These are phyloP conservation scores for Myxozyma monticola DNA, from an alignment of 805 yeast species.

Conservation along the genomic window DNA sequence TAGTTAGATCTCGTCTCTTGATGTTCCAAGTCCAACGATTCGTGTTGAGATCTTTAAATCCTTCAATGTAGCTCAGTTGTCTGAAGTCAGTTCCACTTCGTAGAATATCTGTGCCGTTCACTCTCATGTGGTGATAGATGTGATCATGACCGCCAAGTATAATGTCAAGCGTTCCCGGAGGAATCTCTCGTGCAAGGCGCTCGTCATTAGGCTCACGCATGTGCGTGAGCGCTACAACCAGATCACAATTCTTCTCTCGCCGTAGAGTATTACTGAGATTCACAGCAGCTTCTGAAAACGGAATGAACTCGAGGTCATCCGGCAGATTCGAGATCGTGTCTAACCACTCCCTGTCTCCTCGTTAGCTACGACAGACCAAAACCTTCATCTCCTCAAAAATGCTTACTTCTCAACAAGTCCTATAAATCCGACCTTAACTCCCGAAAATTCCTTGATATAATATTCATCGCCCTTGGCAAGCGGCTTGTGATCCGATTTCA, in stretches of 20 bases:
- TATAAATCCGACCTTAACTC: constrained; percentile 26
- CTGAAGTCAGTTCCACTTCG: constrained; percentile 32
- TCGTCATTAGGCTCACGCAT: constrained; percentile 33
- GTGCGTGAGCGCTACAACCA: constrained; percentile 31
- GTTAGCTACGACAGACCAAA: neutral
- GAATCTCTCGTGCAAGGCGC: constrained; percentile 23
- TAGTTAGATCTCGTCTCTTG: constrained; percentile 21
- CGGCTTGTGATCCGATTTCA: constrained; percentile 12
- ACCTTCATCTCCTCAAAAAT: neutral
- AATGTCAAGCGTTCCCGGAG: constrained; percentile 29
- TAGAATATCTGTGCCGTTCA: constrained; percentile 26
- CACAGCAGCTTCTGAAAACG: constrained; percentile 22
- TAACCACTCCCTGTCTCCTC: constrained; percentile 29
- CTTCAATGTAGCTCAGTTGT: constrained; percentile 31
- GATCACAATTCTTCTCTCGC: constrained; percentile 25
- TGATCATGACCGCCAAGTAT: constrained; percentile 33
- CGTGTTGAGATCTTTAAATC: constrained; percentile 8
- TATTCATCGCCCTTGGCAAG: constrained; percentile 24
- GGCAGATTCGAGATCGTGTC: constrained; percentile 30
- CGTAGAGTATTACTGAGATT: constrained; percentile 20
- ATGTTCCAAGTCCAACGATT: constrained; percentile 22
- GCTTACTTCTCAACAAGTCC: constrained; percentile 30
- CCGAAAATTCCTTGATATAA: constrained; percentile 15
- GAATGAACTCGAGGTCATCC: constrained; percentile 16
- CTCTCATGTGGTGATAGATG: constrained; percentile 25